phyloP scores from a whole-genome alignment of 2,329 filamentous ascomycete species.

The Beauveria sp. region DNA sequence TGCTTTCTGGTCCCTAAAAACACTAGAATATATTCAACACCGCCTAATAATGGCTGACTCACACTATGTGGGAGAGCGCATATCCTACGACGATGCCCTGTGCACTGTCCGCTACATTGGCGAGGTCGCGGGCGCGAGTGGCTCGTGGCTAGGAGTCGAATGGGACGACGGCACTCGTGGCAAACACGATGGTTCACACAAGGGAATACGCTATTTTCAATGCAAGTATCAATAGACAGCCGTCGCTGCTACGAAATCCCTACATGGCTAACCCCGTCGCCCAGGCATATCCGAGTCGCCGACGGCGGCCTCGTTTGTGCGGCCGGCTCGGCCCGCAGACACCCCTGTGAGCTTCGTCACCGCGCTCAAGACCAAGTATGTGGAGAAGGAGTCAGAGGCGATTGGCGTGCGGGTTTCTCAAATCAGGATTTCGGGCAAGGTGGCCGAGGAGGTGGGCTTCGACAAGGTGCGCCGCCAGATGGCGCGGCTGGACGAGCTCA shows the following conservation, averaged over 20 bases:
- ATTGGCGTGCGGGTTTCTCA: conserved; percentile 22
- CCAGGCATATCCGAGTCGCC: conserved; percentile 53
- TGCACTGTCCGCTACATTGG: conserved; percentile 86
- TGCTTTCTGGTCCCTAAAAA: background rate
- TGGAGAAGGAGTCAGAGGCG: conserved; percentile 32
- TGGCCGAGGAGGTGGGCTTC: conserved; percentile 90
- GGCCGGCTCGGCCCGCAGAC: conserved; percentile 66
- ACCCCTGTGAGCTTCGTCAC: conserved; percentile 64
- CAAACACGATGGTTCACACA: conserved; percentile 83
- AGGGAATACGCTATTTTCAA: conserved; percentile 70
- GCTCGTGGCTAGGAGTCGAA: conserved; percentile 87
- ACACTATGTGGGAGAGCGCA: conserved; percentile 58
- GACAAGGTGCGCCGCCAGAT: conserved; percentile 82
- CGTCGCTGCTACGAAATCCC: background rate
- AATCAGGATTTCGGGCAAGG: conserved; percentile 68
- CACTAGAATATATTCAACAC: background rate
- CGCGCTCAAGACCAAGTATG: conserved; percentile 79
- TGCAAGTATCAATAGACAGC: conserved; percentile 45
- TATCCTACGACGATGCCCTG: conserved; percentile 68
- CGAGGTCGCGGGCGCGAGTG: conserved; percentile 64
- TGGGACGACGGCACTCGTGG: conserved; percentile 85
- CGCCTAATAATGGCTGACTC: conserved; percentile 28
- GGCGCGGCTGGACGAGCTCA: conserved; percentile 68
- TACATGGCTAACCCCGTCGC: background rate
- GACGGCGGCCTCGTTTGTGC: conserved; percentile 79